Percentiles rank a stretch among this genome's conserved stretches.
phyloP scores from a whole-genome alignment of 345 rosid species.

The Zanthoxylum bungeanum region DNA sequence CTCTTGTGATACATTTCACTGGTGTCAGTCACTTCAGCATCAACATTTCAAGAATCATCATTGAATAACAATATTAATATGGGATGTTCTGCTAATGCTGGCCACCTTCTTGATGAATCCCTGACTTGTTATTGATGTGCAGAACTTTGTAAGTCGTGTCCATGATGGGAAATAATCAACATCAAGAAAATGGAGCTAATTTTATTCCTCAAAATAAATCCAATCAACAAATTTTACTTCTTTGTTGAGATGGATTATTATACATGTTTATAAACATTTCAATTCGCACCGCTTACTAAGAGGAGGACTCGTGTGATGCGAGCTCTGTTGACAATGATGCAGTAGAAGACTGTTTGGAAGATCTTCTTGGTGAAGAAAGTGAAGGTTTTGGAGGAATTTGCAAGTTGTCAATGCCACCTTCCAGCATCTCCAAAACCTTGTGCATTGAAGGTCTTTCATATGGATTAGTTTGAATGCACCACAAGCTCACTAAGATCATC shows the following conservation, averaged over 20 bases:
- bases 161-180: too few species aligned
- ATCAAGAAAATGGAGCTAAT: too few species aligned
- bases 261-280: neutral
- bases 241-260: too few species aligned
- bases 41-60: too few species aligned
- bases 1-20: too few species aligned
- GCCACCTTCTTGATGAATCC: constrained; percentile 48
- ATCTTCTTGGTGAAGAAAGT: neutral
- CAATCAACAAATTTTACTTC: too few species aligned
- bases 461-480: constrained; percentile 48
- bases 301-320: neutral
- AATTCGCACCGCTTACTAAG: neutral
- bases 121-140: too few species aligned
- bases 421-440: constrained; percentile 33
- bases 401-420: neutral
- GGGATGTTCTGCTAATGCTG: constrained; percentile 41
- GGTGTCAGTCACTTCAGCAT: too few species aligned
- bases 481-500: constrained; percentile 35
- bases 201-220: too few species aligned
- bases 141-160: too few species aligned
- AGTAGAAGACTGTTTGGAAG: neutral
- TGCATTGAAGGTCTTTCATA: constrained; percentile 42
- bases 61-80: constrained; percentile 45
- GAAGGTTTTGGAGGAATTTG: constrained; percentile 15
- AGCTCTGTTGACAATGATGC: neutral